phyloP scores from a whole-genome alignment of 1,139 yeast species.

The Debaryomyces sp. region DNA sequence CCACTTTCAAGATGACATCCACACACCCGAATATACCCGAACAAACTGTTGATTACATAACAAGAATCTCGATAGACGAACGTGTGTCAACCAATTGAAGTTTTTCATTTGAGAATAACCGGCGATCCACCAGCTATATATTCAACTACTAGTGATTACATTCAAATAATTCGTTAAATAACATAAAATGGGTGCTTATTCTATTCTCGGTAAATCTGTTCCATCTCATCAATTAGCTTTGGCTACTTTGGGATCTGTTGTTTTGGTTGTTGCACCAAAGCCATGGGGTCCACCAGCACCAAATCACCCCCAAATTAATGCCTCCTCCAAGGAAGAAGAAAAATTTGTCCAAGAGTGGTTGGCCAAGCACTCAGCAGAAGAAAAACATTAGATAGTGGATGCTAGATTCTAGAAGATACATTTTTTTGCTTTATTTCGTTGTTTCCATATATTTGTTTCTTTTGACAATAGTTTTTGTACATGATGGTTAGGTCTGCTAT shows the following conservation, averaged over 20 bases:
- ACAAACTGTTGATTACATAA: background rate
- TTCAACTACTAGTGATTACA: background rate
- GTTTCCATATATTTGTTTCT: background rate
- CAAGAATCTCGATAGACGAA: background rate
- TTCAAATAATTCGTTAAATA: background rate
- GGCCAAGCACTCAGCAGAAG: conserved; percentile 35
- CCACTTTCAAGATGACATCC: background rate
- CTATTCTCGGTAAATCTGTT: conserved; percentile 73
- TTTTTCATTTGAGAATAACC: conserved; percentile 7
- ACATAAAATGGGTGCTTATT: conserved; percentile 72
- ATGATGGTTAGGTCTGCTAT: background rate
- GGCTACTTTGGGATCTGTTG: conserved; percentile 68
- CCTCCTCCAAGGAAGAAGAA: conserved; percentile 86
- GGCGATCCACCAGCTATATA: background rate
- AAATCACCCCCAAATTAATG: conserved; percentile 68
- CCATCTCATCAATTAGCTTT: conserved; percentile 74
- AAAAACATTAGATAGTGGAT: conserved; percentile 31
- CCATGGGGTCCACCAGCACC: conserved; percentile 69
- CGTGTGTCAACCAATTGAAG: conserved; percentile 6
- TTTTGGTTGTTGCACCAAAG: conserved; percentile 62
- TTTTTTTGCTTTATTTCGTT: conserved; percentile 4
- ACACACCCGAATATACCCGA: background rate
- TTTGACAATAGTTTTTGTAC: background rate
- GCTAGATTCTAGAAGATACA: conserved; percentile 4
- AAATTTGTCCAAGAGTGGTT: conserved; percentile 59